A percentile compares a stretch with the other conserved stretches of the same genome.
Evolutionary conservation across 2,329 filamentous ascomycete genomes (phyloP).

Genomic region (Ophiostoma sp.): DNA sequence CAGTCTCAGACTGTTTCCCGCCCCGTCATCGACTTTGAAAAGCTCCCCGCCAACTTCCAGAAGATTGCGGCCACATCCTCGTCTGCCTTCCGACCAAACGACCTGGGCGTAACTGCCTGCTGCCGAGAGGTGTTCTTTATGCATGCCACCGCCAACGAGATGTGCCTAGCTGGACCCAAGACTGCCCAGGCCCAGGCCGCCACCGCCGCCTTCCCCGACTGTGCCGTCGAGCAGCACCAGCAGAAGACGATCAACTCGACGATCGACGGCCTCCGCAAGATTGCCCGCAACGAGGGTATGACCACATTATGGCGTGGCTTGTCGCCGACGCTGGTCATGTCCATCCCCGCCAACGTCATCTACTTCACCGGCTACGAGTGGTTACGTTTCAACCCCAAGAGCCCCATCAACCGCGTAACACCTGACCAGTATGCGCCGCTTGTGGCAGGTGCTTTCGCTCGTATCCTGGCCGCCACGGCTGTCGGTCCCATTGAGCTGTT

Average conservation of each 20-base stretch:
- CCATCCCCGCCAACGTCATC: conserved; percentile 92
- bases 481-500: conserved; percentile 95
- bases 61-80: conserved; percentile 58
- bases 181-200: conserved; percentile 52
- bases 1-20: conserved; percentile 70
- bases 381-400: conserved; percentile 71
- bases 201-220: conserved; percentile 55
- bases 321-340: conserved; percentile 92
- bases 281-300: conserved; percentile 87
- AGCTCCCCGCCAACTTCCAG: conserved; percentile 54
- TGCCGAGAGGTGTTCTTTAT: conserved; percentile 98
- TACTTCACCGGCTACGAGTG: conserved; percentile 99
- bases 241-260: conserved; percentile 85
- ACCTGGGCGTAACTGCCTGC: conserved; percentile 89
- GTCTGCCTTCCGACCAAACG: conserved; percentile 70
- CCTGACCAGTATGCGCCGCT: conserved; percentile 76
- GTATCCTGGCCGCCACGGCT: conserved; percentile 75
- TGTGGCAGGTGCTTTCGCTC: conserved; percentile 73
- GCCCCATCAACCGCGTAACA: conserved; percentile 65
- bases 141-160: conserved; percentile 72
- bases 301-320: conserved; percentile 88
- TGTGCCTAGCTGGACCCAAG: conserved; percentile 72
- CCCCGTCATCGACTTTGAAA: conserved; percentile 39
- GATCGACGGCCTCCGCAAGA: conserved; percentile 88
- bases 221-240: conserved; percentile 84